phyloP scores from a whole-genome alignment of 2,329 filamentous ascomycete species.

The Aspergillus oerlinghausenensis region DNA sequence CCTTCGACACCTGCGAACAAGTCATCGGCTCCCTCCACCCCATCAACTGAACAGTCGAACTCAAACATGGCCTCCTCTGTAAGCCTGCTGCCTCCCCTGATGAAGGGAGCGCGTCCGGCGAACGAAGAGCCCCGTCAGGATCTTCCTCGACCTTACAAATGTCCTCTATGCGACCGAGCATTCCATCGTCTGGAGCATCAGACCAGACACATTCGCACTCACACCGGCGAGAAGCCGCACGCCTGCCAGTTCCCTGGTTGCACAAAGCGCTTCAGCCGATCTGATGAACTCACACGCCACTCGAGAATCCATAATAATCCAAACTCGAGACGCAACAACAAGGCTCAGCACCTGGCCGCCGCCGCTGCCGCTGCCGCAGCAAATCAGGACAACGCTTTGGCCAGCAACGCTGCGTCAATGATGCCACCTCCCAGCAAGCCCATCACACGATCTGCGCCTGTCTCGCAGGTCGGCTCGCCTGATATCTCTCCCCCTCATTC shows the following conservation, averaged over 20 bases:
- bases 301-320: slow-evolving; percentile 99
- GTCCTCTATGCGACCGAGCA: slow-evolving; percentile 94
- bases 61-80: slow-evolving; percentile 42
- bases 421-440: slow-evolving; percentile 75
- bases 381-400: slow-evolving; percentile 46
- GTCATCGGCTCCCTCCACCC: slow-evolving; percentile 25
- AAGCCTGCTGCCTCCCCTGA: slow-evolving; percentile 41
- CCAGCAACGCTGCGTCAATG: slow-evolving; percentile 54
- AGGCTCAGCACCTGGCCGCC: slow-evolving; percentile 62
- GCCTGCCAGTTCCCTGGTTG: slow-evolving; percentile 93
- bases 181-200: slow-evolving; percentile 98
- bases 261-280: slow-evolving; percentile 94
- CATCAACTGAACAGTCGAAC: slow-evolving; percentile 23
- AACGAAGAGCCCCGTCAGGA: slow-evolving; percentile 64
- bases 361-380: slow-evolving; percentile 52
- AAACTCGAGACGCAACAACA: slow-evolving; percentile 90
- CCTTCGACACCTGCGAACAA: slow-evolving; percentile 20
- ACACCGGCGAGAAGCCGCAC: slow-evolving; percentile 97
- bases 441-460: slow-evolving; percentile 82
- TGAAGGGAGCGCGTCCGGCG: slow-evolving; percentile 49
- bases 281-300: slow-evolving; percentile 93
- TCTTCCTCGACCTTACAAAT: slow-evolving; percentile 95
- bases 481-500: slow-evolving; percentile 94
- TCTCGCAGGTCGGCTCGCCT: slow-evolving; percentile 81
- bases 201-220: slow-evolving; percentile 85